phyloP scores from a whole-genome alignment of 805 yeast genomes.

The Clavispora fructus region DNA sequence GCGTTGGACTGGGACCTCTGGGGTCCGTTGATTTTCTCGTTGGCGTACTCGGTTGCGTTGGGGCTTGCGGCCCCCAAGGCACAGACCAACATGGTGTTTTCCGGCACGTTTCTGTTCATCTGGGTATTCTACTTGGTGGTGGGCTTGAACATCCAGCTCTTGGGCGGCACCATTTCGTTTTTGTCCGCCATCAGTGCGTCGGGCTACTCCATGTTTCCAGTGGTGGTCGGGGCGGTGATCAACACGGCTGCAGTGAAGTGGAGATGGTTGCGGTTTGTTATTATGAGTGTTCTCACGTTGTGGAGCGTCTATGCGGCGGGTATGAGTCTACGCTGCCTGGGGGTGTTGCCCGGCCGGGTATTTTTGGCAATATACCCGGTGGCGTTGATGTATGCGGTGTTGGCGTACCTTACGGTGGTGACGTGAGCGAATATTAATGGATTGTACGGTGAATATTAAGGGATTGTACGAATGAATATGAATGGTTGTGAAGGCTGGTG shows the following conservation, averaged over 20 bases:
- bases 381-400: constrained; percentile 53
- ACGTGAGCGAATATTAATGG: constrained; percentile 23
- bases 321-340: constrained; percentile 57
- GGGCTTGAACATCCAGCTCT: constrained; percentile 60
- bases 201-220: constrained; percentile 67
- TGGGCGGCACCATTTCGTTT: constrained; percentile 59
- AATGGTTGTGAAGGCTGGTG: too few species aligned
- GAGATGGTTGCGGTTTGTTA: constrained; percentile 44
- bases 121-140: constrained; percentile 60
- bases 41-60: constrained; percentile 49
- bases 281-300: constrained; percentile 42
- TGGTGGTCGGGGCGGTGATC: constrained; percentile 48
- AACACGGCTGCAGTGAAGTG: constrained; percentile 42
- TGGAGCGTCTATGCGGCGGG: constrained; percentile 67
- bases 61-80: constrained; percentile 41
- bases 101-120: constrained; percentile 57
- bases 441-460: too few species aligned
- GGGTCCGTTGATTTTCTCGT: constrained; percentile 67
- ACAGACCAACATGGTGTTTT: constrained; percentile 50
- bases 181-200: constrained; percentile 65
- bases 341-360: constrained; percentile 58
- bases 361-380: constrained; percentile 64
- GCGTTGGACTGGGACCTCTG: constrained; percentile 56
- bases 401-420: constrained; percentile 65
- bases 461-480: too few species aligned